Base-by-base conservation (phyloP, 2,329 filamentous ascomycete species). In the Salinomyces thailandicus region DNA sequence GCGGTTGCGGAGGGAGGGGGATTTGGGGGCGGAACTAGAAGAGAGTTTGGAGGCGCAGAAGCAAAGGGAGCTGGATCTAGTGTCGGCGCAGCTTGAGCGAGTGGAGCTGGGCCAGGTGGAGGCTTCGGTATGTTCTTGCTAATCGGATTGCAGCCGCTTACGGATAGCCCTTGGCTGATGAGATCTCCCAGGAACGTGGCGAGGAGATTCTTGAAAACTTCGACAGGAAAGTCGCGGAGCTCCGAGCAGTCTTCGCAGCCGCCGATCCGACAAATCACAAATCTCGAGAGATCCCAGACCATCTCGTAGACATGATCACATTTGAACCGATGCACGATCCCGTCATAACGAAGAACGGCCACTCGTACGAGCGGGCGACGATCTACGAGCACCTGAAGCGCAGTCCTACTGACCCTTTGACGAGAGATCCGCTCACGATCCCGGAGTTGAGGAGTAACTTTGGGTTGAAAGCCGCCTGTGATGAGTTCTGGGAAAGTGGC, bases 351-450 rank as follows among this genome's bases (percentile, higher is more conserved):
- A 86, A 82, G 52, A 87, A 81, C 1, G 91, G 91, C 9, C 83
- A 87, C 46, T 91, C 82, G 1, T 98, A 94, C 57, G 91, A 96
- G 58, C 75, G 89, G 28, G 72, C 83, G 0, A 83, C 83, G 12
- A 81, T 98, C 42, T 69, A 86, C 53, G 85, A 93, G 60, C 86
- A 95, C 55, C 68, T 98, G 17, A 80, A 81, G 51, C 71, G 81
- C 15, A 75, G 75, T 20, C 70, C 71, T 1, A 81, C 75, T 11
- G 91, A 98, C 57, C 91, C 91, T 0, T 60, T 96, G 22, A 95
- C 89, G 1, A 71, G 89, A 28, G 80, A 86, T 44, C 76, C 81
- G 0, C 68, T 95, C 33, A 62, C 62, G 0, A 67, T 75, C 1
- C 63, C 68, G 1, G 85, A 95, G 30, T 60, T 96, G 36, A 70